Conservation (phyloP, 2,329 filamentous ascomycete genomes). For the Pyricularia grisea region DNA sequence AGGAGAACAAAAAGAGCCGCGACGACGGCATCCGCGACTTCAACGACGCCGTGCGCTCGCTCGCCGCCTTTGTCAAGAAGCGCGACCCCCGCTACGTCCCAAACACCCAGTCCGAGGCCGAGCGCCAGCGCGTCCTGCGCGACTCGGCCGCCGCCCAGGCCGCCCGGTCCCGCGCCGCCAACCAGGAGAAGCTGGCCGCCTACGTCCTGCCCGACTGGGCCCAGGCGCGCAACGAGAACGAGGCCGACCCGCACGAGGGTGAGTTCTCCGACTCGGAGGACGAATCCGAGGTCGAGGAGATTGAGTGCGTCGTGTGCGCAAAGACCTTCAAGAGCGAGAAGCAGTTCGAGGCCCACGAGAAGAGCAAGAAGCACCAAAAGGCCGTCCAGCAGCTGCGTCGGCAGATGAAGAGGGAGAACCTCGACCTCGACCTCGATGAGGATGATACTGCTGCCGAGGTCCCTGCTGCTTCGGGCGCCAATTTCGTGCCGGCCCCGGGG, state of each 20-base stretch:
- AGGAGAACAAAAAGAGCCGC: slow-evolving; percentile 79
- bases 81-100: slow-evolving; percentile 77
- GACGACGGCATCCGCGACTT: slow-evolving; percentile 81
- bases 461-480: neutral
- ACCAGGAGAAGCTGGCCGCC: slow-evolving; percentile 62
- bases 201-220: slow-evolving; percentile 69
- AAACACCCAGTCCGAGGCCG: slow-evolving; percentile 67
- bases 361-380: slow-evolving; percentile 93
- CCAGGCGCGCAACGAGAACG: slow-evolving; percentile 44
- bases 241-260: slow-evolving; percentile 33
- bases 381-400: slow-evolving; percentile 69
- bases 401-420: slow-evolving; percentile 77
- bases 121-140: slow-evolving; percentile 69
- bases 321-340: slow-evolving; percentile 84
- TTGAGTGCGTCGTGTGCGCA: slow-evolving; percentile 70
- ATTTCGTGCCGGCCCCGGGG: neutral
- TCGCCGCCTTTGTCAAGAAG: slow-evolving; percentile 84
- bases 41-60: slow-evolving; percentile 80
- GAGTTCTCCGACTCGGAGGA: slow-evolving; percentile 51
- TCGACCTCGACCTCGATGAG: slow-evolving; percentile 39
- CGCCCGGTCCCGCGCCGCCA: slow-evolving; percentile 69
- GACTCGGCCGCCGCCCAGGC: slow-evolving; percentile 78
- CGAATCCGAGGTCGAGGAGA: slow-evolving; percentile 45
- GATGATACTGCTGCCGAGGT: neutral
- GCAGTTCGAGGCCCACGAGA: slow-evolving; percentile 84